A percentile compares a stretch with the other conserved stretches of the same genome.
These are phyloP conservation scores for Pseudogymnoascus sp. DNA, from an alignment of 2,329 filamentous ascomycete species.

Conservation along the genomic window DNA sequence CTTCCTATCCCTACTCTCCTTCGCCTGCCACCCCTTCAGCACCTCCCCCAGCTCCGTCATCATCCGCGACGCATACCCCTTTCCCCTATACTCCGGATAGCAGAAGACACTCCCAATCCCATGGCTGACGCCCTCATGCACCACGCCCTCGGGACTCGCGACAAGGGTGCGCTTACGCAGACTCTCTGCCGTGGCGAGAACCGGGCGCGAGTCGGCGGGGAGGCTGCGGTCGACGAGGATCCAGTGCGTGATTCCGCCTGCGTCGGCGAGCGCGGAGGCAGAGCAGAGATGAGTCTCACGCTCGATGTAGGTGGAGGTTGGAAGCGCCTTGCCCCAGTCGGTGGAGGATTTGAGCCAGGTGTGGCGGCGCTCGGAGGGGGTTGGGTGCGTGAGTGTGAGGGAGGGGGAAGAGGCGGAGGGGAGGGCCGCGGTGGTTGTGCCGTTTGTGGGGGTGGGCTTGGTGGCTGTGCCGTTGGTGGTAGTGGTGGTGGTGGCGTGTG, in stretches of 20 bases:
- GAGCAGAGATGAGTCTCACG: constrained; percentile 48
- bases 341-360: constrained; percentile 49
- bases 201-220: constrained; percentile 36
- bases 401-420: constrained; percentile 24
- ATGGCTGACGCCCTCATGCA: constrained; percentile 55
- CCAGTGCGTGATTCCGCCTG: constrained; percentile 55
- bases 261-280: constrained; percentile 47
- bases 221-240: constrained; percentile 45
- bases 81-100: constrained; percentile 54
- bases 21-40: constrained; percentile 44
- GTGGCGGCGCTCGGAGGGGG: constrained; percentile 41
- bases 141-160: constrained; percentile 29
- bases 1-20: constrained; percentile 32
- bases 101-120: constrained; percentile 78
- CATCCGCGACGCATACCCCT: constrained; percentile 72
- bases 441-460: not conserved
- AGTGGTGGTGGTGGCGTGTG: not conserved
- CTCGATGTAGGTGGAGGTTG: constrained; percentile 46
- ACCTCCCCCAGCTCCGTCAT: constrained; percentile 54
- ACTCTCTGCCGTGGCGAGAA: constrained; percentile 58
- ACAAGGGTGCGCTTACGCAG: constrained; percentile 51
- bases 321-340: constrained; percentile 52
- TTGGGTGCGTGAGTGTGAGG: constrained; percentile 48
- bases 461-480: not conserved
- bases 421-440: constrained; percentile 13